These are phyloP conservation scores for Panicum miliaceum DNA, from an alignment of 176 grass and related monocot genomes.

Conservation along the genomic window DNA sequence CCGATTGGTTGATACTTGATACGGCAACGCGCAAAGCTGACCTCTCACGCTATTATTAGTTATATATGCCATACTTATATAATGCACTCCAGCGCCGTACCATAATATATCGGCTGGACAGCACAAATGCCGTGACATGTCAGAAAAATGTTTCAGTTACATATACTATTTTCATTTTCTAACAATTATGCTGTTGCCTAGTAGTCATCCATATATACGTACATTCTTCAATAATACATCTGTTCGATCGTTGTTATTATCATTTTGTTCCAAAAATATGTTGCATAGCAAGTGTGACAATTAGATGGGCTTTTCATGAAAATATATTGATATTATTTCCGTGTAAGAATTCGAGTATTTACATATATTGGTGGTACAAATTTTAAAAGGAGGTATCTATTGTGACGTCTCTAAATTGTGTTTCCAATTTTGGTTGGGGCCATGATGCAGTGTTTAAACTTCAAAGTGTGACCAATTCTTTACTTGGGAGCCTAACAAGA, in stretches of 20 bases:
- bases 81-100: neutral
- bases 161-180: no score
- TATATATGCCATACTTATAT: neutral
- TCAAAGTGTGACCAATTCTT: neutral
- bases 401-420: no score
- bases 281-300: neutral
- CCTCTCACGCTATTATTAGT: neutral
- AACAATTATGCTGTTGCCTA: neutral
- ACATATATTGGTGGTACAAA: neutral
- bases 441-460: no score
- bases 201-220: neutral
- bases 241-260: no score
- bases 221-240: neutral
- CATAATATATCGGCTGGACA: neutral
- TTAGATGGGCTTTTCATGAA: neutral
- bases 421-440: no score
- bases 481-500: neutral
- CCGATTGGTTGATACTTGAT: neutral
- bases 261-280: neutral
- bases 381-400: neutral
- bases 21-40: neutral
- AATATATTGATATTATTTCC: no score
- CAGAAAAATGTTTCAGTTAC: neutral
- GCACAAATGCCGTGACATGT: neutral
- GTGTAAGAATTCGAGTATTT: no score